Evolutionary conservation across 2,329 filamentous ascomycete genomes (phyloP), one percentile per base, ranked within the genome.

Genomic region (Pseudohalonectria lignicola): DNA sequence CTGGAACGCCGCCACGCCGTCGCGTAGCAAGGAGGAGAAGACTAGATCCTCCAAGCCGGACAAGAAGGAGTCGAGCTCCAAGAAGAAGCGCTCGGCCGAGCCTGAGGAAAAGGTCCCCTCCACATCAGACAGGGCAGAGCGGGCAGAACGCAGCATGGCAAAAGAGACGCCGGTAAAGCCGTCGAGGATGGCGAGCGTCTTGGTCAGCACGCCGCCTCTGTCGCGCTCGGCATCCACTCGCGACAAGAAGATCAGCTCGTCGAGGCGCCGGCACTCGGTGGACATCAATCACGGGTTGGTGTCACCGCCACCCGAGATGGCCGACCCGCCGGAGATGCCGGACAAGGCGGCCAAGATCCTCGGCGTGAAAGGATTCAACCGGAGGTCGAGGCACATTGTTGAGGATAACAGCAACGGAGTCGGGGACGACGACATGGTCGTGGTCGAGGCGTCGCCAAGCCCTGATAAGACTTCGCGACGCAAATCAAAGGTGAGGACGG

Each of bases 331-430:
- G 3, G 72, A 75, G 37, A 71, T 86, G 52, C 71, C 79, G 7
- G 71, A 76, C 33, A 94, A 93, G 58, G 86, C 85, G 20, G 84
- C 85, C 23, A 87, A 79, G 57, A 60, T 90, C 37, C 76, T 92
- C 3, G 76, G 87, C 63, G 47, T 73, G 18, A 65, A 51, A 30
- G 61, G 59, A 38, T 55, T 59, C 12, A 53, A 51, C n/a, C n/a
- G n/a, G n/a, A n/a, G n/a, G n/a, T n/a, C n/a, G n/a, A n/a, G n/a
- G n/a, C n/a, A n/a, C n/a, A n/a, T n/a, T n/a, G n/a, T n/a, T n/a
- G n/a, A n/a, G n/a, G n/a, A n/a, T n/a, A n/a, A n/a, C n/a, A n/a
- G n/a, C n/a, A n/a, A n/a, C n/a, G n/a, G n/a, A n/a, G 37, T 47
- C 13, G 55, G 56, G 10, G 62, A 64, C 11, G 66, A 74, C 7